A percentile compares a stretch with the other conserved stretches of the same genome.
These are phyloP conservation scores for Metschnikowia baotianmanensis DNA, from an alignment of 805 yeast genomes.

Conservation along the genomic window DNA sequence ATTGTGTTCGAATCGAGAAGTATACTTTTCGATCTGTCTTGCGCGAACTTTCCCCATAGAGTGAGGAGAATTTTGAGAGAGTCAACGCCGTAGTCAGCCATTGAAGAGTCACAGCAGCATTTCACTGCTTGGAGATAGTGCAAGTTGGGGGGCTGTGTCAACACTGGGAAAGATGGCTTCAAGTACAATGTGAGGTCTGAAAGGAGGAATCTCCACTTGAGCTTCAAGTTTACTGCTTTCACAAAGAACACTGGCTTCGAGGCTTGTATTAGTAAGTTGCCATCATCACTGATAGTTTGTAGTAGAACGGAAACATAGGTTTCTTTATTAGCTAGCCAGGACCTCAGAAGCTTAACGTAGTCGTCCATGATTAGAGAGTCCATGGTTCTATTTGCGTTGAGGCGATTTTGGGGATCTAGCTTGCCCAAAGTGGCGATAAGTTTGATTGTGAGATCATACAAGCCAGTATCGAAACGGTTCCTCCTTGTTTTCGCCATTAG, in stretches of 20 bases:
- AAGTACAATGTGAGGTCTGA: slow-evolving; percentile 24
- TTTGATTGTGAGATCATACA: not conserved
- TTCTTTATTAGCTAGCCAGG: slow-evolving; percentile 18
- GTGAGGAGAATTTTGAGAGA: slow-evolving; percentile 20
- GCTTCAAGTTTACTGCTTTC: slow-evolving; percentile 18
- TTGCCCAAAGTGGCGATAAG: slow-evolving; percentile 1
- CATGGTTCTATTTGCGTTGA: slow-evolving; percentile 15
- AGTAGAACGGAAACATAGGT: slow-evolving; percentile 15
- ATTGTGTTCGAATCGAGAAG: slow-evolving; percentile 7
- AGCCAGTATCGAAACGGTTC: not conserved
- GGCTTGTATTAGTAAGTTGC: slow-evolving; percentile 11
- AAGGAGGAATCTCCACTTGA: slow-evolving; percentile 34
- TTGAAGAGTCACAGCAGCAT: slow-evolving; percentile 20
- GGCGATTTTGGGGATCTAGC: slow-evolving; percentile 19
- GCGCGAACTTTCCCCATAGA: slow-evolving; percentile 26
- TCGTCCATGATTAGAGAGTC: slow-evolving; percentile 14
- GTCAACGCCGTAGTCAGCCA: slow-evolving; percentile 21
- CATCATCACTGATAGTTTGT: slow-evolving; percentile 11
- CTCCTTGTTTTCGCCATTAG: not conserved
- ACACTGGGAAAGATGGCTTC: slow-evolving; percentile 19
- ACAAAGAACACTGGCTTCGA: slow-evolving; percentile 17
- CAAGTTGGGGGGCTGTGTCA: slow-evolving; percentile 13
- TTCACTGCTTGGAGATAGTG: slow-evolving; percentile 4
- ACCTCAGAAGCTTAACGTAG: slow-evolving; percentile 17
- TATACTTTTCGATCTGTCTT: not conserved